Evolutionary conservation across 2,329 filamentous ascomycete genomes (phyloP).

Genomic region (Aspergillus terreus): DNA sequence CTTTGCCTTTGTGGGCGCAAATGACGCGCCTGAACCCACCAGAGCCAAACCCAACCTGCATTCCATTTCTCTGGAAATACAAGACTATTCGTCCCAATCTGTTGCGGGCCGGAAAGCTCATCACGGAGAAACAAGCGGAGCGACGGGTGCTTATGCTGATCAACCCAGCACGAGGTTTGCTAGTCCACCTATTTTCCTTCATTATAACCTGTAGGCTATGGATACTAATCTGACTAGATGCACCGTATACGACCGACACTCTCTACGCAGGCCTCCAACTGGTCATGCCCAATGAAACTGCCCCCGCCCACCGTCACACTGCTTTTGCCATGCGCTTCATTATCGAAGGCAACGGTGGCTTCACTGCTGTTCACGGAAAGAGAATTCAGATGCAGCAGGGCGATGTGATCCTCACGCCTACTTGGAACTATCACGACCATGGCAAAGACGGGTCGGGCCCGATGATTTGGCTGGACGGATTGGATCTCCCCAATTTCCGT

Average conservation of each 20-base stretch:
- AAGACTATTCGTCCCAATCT: slow-evolving; percentile 32
- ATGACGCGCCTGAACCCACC: slow-evolving; percentile 49
- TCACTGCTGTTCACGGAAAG: slow-evolving; percentile 55
- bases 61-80: slow-evolving; percentile 40
- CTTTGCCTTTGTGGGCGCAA: slow-evolving; percentile 46
- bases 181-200: neutral
- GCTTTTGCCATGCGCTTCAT: slow-evolving; percentile 58
- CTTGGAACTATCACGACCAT: slow-evolving; percentile 60
- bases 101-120: slow-evolving; percentile 33
- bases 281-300: slow-evolving; percentile 54
- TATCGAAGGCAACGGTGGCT: slow-evolving; percentile 52
- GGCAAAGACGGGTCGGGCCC: slow-evolving; percentile 54
- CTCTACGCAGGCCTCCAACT: slow-evolving; percentile 57
- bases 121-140: slow-evolving; percentile 37
- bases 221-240: neutral
- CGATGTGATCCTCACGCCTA: slow-evolving; percentile 56
- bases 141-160: slow-evolving; percentile 40
- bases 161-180: slow-evolving; percentile 32
- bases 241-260: slow-evolving; percentile 52
- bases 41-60: slow-evolving; percentile 41
- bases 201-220: neutral
- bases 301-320: slow-evolving; percentile 54
- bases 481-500: slow-evolving; percentile 52
- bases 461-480: slow-evolving; percentile 57
- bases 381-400: slow-evolving; percentile 51